phyloP scores from a whole-genome alignment of 345 rosid genomes.

The Lepidium aucheri region DNA sequence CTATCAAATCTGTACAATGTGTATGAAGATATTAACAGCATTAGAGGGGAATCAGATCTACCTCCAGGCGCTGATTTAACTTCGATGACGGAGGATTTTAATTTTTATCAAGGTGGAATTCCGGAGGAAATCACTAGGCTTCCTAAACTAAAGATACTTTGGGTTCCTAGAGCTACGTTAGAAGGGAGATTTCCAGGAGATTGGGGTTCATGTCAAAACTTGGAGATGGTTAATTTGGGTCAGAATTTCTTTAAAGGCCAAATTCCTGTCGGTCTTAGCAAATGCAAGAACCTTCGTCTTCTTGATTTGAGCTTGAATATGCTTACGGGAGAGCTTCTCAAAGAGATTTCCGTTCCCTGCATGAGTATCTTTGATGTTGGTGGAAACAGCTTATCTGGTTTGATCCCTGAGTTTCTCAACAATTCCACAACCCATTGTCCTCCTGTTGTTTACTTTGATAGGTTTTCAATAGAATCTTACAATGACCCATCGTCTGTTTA shows the following conservation, averaged over 20 bases:
- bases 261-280: constrained; percentile 42
- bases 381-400: constrained; percentile 56
- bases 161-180: constrained; percentile 79
- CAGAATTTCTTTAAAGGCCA: constrained; percentile 60
- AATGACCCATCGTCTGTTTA: constrained; percentile 42
- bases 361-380: constrained; percentile 77
- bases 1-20: constrained; percentile 53
- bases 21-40: constrained; percentile 29
- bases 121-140: constrained; percentile 52
- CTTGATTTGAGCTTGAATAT: constrained; percentile 66
- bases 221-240: constrained; percentile 79
- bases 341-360: constrained; percentile 64
- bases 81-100: constrained; percentile 53
- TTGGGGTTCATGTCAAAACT: constrained; percentile 68
- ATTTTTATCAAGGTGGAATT: constrained; percentile 68
- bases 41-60: constrained; percentile 29
- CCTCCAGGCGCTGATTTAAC: constrained; percentile 29
- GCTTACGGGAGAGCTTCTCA: constrained; percentile 49
- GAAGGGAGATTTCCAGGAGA: constrained; percentile 51
- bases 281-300: constrained; percentile 57
- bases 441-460: constrained; percentile 27
- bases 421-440: constrained; percentile 34
- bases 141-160: constrained; percentile 63
- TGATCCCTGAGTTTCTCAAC: constrained; percentile 49
- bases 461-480: constrained; percentile 24